Percentiles rank a stretch among this genome's conserved stretches.
These are phyloP conservation scores for Coccomyxa sp. DNA, from an alignment of 139 green algal species.

Conservation along the genomic window DNA sequence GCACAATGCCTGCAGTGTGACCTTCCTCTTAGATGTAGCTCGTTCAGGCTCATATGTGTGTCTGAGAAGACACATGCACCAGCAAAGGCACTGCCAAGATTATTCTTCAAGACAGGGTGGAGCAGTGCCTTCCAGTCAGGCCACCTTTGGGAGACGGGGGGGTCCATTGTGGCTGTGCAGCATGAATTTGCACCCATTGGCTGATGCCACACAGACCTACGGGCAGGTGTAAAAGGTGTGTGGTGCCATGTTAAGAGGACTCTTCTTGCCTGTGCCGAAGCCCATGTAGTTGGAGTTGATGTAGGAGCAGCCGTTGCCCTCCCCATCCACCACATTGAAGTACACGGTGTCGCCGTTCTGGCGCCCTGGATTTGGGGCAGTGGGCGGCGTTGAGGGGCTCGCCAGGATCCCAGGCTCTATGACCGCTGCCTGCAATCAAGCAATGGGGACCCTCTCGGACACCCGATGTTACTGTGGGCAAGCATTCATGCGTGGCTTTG, in stretches of 20 bases:
- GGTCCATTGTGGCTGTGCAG: too few species aligned
- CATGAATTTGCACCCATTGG: too few species aligned
- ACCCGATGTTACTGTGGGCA: too few species aligned
- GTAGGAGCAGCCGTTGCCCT: slow-evolving; percentile 66
- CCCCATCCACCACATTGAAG: slow-evolving; percentile 58
- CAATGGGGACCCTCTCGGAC: too few species aligned
- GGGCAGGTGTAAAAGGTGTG: not conserved
- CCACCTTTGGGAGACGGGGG: too few species aligned
- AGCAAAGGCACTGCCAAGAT: not conserved
- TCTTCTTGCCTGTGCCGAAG: slow-evolving; percentile 67
- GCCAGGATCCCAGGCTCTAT: slow-evolving; percentile 11
- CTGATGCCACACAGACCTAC: too few species aligned
- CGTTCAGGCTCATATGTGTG: too few species aligned
- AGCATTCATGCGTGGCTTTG: too few species aligned
- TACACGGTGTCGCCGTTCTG: slow-evolving; percentile 58
- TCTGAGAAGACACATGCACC: too few species aligned
- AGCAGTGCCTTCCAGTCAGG: too few species aligned
- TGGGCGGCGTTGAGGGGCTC: not conserved
- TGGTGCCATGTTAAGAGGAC: not conserved
- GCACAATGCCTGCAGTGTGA: slow-evolving; percentile 24
- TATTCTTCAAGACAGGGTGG: too few species aligned
- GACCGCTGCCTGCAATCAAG: slow-evolving; percentile 18
- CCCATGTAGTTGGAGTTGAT: slow-evolving; percentile 73
- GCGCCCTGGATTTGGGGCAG: not conserved
- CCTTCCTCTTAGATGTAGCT: not conserved